Percentiles rank a stretch among this genome's conserved stretches.
Conservation (phyloP, 352 stramenopile genomes). For the Pythium chondricola region DNA sequence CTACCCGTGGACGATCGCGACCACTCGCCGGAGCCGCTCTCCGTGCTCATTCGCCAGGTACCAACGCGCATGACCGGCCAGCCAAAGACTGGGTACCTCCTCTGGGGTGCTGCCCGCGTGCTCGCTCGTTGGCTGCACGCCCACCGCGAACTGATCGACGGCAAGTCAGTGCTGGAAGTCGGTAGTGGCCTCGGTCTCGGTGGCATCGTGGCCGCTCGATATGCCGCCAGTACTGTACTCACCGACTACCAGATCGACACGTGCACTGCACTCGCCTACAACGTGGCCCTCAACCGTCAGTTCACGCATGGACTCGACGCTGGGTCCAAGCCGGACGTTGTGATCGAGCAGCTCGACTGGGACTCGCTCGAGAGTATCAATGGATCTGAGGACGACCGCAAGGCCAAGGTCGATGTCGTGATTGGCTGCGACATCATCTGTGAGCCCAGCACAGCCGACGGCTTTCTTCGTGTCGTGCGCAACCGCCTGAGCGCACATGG, state of each 20-base stretch:
- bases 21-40: constrained; percentile 20
- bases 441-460: constrained; percentile 79
- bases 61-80: constrained; percentile 80
- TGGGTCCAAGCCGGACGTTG: constrained; percentile 41
- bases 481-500: constrained; percentile 42
- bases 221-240: constrained; percentile 50
- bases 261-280: constrained; percentile 68
- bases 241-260: constrained; percentile 86
- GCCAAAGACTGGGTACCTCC: constrained; percentile 77
- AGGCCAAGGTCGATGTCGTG: constrained; percentile 65
- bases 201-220: constrained; percentile 69
- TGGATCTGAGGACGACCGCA: constrained; percentile 5
- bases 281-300: constrained; percentile 61
- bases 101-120: constrained; percentile 80
- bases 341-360: constrained; percentile 68
- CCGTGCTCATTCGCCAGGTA: constrained; percentile 77
- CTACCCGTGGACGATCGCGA: constrained; percentile 65
- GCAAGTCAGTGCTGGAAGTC: constrained; percentile 74
- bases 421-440: constrained; percentile 87
- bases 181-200: constrained; percentile 76
- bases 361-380: constrained; percentile 64
- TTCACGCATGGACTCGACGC: constrained; percentile 67
- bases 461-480: constrained; percentile 74
- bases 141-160: constrained; percentile 63
- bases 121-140: constrained; percentile 78